These are phyloP conservation scores for Iris macrosiphon DNA, from an alignment of 106 monocot species.

Conservation along the genomic window DNA sequence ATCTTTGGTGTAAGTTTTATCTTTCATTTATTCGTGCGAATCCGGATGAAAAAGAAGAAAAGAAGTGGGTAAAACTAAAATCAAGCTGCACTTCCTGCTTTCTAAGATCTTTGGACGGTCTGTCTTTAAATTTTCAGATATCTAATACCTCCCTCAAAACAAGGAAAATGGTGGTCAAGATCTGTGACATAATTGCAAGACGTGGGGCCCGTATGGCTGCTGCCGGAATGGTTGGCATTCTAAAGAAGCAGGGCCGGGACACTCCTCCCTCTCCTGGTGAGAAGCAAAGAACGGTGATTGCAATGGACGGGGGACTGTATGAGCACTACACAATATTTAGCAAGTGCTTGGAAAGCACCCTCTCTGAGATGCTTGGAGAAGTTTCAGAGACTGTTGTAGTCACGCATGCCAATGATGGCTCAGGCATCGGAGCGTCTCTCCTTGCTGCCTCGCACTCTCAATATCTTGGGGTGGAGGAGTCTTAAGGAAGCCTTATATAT, in stretches of 20 bases:
- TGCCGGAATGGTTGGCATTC: constrained; percentile 52
- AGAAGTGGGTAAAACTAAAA: too few species aligned
- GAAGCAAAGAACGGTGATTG: constrained; percentile 50
- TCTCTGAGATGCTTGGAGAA: constrained; percentile 68
- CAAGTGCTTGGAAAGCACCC: constrained; percentile 46
- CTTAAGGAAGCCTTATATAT: neutral
- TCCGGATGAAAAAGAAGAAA: too few species aligned
- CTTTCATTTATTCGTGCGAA: neutral
- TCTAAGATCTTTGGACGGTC: neutral
- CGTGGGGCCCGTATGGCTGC: constrained; percentile 53
- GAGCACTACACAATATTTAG: constrained; percentile 80
- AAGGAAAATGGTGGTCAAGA: constrained; percentile 37
- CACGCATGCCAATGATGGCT: constrained; percentile 77
- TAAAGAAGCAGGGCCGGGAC: constrained; percentile 71
- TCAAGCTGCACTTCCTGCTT: too few species aligned
- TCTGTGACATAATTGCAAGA: constrained; percentile 47
- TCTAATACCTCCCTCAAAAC: constrained; percentile 30
- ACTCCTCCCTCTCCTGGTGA: constrained; percentile 1
- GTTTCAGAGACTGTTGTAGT: constrained; percentile 22
- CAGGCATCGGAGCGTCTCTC: constrained; percentile 82
- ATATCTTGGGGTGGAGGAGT: constrained; percentile 27
- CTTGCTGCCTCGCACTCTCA: constrained; percentile 87
- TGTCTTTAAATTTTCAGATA: constrained; percentile 29
- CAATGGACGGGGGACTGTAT: constrained; percentile 82
- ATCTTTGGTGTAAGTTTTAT: constrained; percentile 47